Percentiles rank a stretch among this genome's conserved stretches.
Evolutionary conservation across 1,139 yeast species (phyloP).

Genomic region (Geotrichum bryndzae): DNA sequence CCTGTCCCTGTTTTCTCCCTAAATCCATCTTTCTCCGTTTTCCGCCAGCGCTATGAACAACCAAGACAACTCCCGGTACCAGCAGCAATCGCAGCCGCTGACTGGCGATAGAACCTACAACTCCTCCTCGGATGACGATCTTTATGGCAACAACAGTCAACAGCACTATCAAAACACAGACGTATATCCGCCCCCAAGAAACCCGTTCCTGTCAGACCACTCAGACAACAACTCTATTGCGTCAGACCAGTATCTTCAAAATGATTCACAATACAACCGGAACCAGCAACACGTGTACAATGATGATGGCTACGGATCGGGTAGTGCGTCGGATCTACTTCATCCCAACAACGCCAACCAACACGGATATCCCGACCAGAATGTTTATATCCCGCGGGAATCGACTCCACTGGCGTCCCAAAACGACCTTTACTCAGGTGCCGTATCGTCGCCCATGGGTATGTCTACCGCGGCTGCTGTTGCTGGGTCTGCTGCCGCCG

Average conservation of each 20-base stretch:
- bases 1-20: neutral
- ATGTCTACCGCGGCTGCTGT: constrained; percentile 15
- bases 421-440: constrained; percentile 3
- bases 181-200: constrained; percentile 1
- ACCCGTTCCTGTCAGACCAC: constrained; percentile 10
- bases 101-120: neutral
- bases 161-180: neutral
- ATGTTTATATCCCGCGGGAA: constrained; percentile 13
- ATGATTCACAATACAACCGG: neutral
- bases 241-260: constrained; percentile 1
- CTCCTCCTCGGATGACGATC: constrained; percentile 1
- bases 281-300: constrained; percentile 4
- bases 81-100: neutral
- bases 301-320: constrained; percentile 12
- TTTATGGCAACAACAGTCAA: neutral
- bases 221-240: constrained; percentile 9
- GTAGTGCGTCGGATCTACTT: constrained; percentile 4
- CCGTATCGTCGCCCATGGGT: constrained; percentile 12
- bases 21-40: neutral
- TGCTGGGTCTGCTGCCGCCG: constrained; percentile 17
- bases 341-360: neutral
- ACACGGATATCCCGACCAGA: constrained; percentile 4
- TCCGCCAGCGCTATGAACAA: neutral
- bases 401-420: constrained; percentile 11
- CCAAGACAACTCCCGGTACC: neutral